Evolutionary conservation across 495 filamentous ascomycete species (phyloP), one percentile per base, ranked within the genome.

Genomic region (Xylaria bambusicola): DNA sequence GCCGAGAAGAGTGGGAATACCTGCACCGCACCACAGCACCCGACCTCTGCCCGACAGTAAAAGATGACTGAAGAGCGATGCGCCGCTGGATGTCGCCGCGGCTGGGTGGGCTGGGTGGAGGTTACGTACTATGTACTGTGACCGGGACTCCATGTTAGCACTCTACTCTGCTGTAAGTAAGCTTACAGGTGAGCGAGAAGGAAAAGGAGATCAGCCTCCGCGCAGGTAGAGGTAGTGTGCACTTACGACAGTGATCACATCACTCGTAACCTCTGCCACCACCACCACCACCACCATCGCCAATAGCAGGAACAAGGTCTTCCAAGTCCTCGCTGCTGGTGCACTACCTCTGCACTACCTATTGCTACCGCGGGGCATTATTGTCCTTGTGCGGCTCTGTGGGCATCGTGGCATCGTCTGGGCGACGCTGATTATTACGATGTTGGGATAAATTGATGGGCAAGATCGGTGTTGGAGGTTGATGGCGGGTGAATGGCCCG

Each of bases 341-440:
- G n/a, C n/a, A n/a, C n/a, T n/a, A n/a, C n/a, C n/a, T n/a, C n/a
- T n/a, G n/a, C n/a, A n/a, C n/a, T n/a, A n/a, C n/a, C n/a, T n/a
- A n/a, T n/a, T n/a, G n/a, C n/a, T n/a, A n/a, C n/a, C n/a, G n/a
- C n/a, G n/a, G n/a, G 18, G 12, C 18, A 5, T 21, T n/a, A 17
- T 35, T 23, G 18, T 29, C 17, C 27, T 54, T 20, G 38, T n/a
- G 52, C 29, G 38, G 52, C 38, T 42, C 52, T 44, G 36, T 44
- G 23, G n/a, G 24, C 15, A 33, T 20, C 21, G 24, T 5, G 38
- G 26, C 10, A n/a, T n/a, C n/a, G n/a, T n/a, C n/a, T n/a, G 38
- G 52, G n/a, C 10, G 6, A n/a, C 17, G 52, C 17, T 12, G 52
- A 54, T 54, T 54, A 21, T 54, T 54, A 54, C 52, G 36, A 21